A percentile compares a stretch with the other conserved stretches of the same genome.
phyloP scores from a whole-genome alignment of 495 filamentous ascomycete species.

The Xylaria flabelliformis region DNA sequence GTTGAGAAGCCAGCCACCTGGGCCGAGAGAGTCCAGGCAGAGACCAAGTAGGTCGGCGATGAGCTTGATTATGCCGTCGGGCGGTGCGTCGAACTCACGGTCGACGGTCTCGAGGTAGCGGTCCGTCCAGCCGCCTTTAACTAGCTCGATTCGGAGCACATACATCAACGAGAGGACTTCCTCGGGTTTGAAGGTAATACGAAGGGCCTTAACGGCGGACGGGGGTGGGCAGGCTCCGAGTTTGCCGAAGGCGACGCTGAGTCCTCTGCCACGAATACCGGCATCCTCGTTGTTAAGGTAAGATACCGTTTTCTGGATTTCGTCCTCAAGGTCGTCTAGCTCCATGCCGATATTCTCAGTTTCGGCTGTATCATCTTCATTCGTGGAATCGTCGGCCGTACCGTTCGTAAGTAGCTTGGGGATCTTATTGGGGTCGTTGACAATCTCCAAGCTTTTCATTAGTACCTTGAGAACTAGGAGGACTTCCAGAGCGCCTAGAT shows the following conservation, averaged over 20 bases:
- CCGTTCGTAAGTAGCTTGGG: constrained; percentile 49
- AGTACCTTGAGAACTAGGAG: constrained; percentile 55
- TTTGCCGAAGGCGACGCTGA: constrained; percentile 64
- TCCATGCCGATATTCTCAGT: constrained; percentile 53
- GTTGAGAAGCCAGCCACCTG: constrained; percentile 78
- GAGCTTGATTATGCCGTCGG: constrained; percentile 60
- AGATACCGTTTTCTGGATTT: constrained; percentile 57
- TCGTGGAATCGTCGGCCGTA: constrained; percentile 37
- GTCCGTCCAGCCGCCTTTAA: constrained; percentile 71
- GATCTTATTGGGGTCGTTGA: constrained; percentile 45
- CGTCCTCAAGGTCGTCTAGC: constrained; percentile 55
- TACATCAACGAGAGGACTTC: constrained; percentile 77
- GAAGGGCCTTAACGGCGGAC: constrained; percentile 66
- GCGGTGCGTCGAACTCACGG: constrained; percentile 58
- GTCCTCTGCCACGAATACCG: constrained; percentile 48
- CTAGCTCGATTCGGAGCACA: constrained; percentile 70
- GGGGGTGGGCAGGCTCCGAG: constrained; percentile 67
- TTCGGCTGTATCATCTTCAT: constrained; percentile 37
- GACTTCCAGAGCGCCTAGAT: constrained; percentile 54
- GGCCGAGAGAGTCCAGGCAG: constrained; percentile 83
- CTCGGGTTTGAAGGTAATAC: constrained; percentile 65
- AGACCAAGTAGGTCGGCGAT: constrained; percentile 74
- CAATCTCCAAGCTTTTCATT: constrained; percentile 58
- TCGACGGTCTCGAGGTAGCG: constrained; percentile 61
- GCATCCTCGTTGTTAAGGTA: constrained; percentile 55